Evolutionary conservation across 768 basidiomycete genomes (phyloP), one percentile per base, ranked within the genome.

Genomic region (Cantharellus cinnabarinus): DNA sequence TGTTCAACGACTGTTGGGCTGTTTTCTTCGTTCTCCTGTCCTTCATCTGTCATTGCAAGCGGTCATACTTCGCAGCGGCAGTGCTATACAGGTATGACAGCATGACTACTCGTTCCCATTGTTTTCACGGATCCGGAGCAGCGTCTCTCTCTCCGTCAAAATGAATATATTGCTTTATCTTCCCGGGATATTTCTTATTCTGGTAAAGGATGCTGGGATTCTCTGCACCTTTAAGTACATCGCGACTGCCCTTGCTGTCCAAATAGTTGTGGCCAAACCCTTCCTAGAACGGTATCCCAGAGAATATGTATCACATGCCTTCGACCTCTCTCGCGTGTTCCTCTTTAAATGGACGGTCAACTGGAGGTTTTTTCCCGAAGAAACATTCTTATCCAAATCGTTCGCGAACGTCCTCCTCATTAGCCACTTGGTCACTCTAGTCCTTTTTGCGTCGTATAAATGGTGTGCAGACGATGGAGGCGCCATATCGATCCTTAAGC

Each of bases 331-430:
- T 2, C 82, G 95, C 10, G 76, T 82, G 4, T 99, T 99, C 71
- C 70, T 95, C 39, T 95, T 86, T 70, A 82, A 87, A 67, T 99
- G 94, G 94, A 97, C 94, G 0, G 91, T 97, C 59, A 99, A 98
- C 67, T 99, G 95, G 95, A 79, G 90, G 51, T 84, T 94, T 66
- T 62, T 99, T 2, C 72, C 76, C 37, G 86, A 91, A 67, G 72
- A 77, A n/a, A 73, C 73, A 3, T 98, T 97, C 71, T 70, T 88
- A 53, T 82, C 80, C 61, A 68, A 70, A 2, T 67, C 66, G 50
- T 85, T 83, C 71, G 80, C 65, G 29, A 10, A 10, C 10, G 10
- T 29, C 10, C 44, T 48, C 10, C 29, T 48, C 10, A 29, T 10
- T 10, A 29, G 10, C 10, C 44, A 48, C 29, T 29, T 48, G 10